A percentile compares a stretch with the other conserved stretches of the same genome.
Evolutionary conservation across 1,284 basidiomycete genomes (phyloP).

Genomic region (Ceratobasidium sp.): DNA sequence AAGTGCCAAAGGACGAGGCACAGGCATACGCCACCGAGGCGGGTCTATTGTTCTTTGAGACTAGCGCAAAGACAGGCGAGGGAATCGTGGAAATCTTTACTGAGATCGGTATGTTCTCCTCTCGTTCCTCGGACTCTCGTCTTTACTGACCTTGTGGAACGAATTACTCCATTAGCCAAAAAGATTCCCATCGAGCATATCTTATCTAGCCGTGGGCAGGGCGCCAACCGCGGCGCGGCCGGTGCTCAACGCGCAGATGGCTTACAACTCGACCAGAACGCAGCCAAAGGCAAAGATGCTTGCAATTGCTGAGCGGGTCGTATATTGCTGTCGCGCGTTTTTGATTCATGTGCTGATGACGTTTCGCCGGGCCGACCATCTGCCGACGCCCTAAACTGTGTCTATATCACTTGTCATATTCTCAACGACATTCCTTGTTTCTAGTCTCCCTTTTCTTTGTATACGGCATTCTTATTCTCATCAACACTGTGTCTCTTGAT

Average conservation of each 20-base stretch:
- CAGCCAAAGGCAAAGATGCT: conserved; percentile 73
- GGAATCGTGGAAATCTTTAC: conserved; percentile 98
- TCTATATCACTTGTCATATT: conserved; percentile 36
- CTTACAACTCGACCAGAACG: conserved; percentile 80
- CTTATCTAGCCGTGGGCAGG: conserved; percentile 61
- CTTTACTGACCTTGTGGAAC: conserved; percentile 41
- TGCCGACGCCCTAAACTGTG: conserved; percentile 31
- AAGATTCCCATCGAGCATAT: conserved; percentile 96
- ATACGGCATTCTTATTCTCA: conserved; percentile 39
- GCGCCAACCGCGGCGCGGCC: conserved; percentile 68
- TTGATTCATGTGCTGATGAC: conserved; percentile 37
- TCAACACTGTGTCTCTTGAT: conserved; percentile 37
- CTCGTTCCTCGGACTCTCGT: conserved; percentile 13
- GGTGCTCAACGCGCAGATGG: conserved; percentile 67
- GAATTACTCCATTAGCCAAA: conserved; percentile 70
- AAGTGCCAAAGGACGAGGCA: conserved; percentile 93
- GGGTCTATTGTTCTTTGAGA: conserved; percentile 96
- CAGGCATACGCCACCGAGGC: conserved; percentile 95
- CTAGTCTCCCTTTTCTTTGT: conserved; percentile 29
- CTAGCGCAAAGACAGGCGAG: conserved; percentile 97
- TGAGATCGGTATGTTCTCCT: conserved; percentile 83
- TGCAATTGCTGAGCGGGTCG: conserved; percentile 70
- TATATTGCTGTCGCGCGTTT: conserved; percentile 12
- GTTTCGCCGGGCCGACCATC: conserved; percentile 38
- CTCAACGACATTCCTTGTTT: conserved; percentile 23